Evolutionary conservation across 306 rosid genomes (phyloP).

Genomic region (Amphicarpaea edgeworthii): DNA sequence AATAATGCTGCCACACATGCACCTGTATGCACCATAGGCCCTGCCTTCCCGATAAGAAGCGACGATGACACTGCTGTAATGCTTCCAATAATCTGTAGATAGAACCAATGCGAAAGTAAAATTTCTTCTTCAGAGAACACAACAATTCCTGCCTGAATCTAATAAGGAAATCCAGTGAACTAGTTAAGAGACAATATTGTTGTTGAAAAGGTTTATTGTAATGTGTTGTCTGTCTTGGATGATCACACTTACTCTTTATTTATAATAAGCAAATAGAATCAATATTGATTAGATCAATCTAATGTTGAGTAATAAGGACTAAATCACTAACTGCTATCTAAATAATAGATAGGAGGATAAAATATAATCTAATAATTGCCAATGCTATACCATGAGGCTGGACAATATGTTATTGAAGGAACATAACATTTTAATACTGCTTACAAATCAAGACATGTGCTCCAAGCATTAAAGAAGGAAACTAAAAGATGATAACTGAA

Average conservation of each 20-base stretch:
- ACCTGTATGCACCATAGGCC: constrained; percentile 98
- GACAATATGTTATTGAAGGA: constrained; percentile 1
- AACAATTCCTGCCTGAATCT: constrained; percentile 6
- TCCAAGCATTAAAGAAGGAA: constrained; percentile 22
- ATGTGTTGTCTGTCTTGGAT: no score
- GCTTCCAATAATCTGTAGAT: constrained; percentile 86
- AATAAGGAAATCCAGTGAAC: constrained; percentile 12
- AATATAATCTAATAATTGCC: no score
- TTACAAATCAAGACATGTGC: background rate
- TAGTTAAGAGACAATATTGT: constrained; percentile 7
- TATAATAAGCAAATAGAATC: no score
- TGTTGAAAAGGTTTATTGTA: no score
- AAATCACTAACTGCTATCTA: no score
- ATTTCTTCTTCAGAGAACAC: constrained; percentile 41
- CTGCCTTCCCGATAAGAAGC: constrained; percentile 88
- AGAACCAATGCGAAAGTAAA: constrained; percentile 37
- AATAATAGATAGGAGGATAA: no score
- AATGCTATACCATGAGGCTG: constrained; percentile 6
- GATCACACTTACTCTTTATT: no score
- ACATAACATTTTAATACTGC: background rate
- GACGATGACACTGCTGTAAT: constrained; percentile 90
- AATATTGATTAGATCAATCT: no score
- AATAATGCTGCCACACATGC: constrained; percentile 89
- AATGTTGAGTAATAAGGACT: no score
- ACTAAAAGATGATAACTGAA: constrained; percentile 1